Base-by-base conservation (phyloP, 805 yeast genomes). In the Nakazawaea wickerhamii region DNA sequence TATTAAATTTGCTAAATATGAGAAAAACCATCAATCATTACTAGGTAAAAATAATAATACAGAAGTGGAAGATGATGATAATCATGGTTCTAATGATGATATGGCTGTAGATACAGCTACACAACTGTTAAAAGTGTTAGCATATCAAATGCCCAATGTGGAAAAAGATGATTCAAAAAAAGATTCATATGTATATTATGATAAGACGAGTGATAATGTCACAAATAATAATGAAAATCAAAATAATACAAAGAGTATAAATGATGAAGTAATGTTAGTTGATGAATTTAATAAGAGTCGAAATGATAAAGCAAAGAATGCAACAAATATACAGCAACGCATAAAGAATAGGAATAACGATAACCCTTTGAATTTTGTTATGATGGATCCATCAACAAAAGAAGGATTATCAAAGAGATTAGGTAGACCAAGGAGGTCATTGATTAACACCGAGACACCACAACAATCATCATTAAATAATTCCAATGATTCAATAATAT, bases 351-450 rank as follows among this genome's bases (percentile, higher is more conserved):
- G n/a, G 9, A 30, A 30, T 14, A 14, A 14, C 30, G 35, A 38
- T 11, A 38, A 9, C n/a, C 15, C 18, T n/a, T 30, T 41, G 39
- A 44, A 35, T 22, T 27, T 50, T 40, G 51, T 50, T 2, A 44
- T 50, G 35, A 31, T 50, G 46, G 50, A 48, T 38, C 53, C 53
- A 4, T 48, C 53, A 5, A 41, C 40, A 1, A 48, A 48, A 30
- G 39, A 40, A 18, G 48, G 48, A 3, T 36, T 42, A 30, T 40
- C 48, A 5, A 48, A 44, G 32, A 38, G 51, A 30, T 23, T 43
- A 14, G 46, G 46, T 7, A 28, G 46, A 13, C 46, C 46, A n/a
- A 43, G 33, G 25, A 27, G 28, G 1, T 21, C 32, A 4, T 9
- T 43, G 9, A 27, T 23, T 7, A 23, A 18, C 4, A 23, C 21